These are phyloP conservation scores for Tetradesmus lagerheimii DNA, from an alignment of 139 green algal species.

Conservation along the genomic window DNA sequence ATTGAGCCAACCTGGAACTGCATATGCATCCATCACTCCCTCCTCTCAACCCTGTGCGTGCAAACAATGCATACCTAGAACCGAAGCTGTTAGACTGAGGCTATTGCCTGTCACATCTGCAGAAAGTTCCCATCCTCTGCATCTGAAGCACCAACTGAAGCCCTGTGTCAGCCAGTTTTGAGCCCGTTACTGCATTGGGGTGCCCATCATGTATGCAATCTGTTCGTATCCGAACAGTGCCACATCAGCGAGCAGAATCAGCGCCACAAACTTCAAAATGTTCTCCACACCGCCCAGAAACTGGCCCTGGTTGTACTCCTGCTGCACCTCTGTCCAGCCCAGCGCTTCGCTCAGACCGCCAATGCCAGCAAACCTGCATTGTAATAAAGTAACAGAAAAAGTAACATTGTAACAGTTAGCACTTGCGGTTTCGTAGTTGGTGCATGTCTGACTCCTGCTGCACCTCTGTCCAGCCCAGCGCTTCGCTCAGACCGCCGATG, in stretches of 20 bases:
- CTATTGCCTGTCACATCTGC: no score
- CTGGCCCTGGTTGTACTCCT: conserved; percentile 60
- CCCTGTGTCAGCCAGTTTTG: no score
- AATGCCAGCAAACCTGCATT: conserved; percentile 81
- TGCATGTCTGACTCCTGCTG: no score
- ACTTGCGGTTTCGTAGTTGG: not conserved
- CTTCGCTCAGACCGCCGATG: conserved; percentile 40
- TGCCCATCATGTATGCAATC: not conserved
- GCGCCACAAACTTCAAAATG: conserved; percentile 55
- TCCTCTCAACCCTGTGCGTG: no score
- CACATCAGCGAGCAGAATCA: conserved; percentile 64
- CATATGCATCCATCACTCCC: no score
- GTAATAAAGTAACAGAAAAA: not conserved
- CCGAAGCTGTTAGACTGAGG: no score
- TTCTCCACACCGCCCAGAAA: conserved; percentile 44
- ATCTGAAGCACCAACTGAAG: no score
- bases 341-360: conserved; percentile 87
- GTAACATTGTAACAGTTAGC: not conserved
- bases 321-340: conserved; percentile 93
- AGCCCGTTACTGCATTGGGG: not conserved
- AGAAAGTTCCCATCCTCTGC: no score
- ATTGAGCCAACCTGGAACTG: no score
- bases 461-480: not conserved
- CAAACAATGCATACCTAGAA: no score
- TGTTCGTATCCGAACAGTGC: conserved; percentile 65